Conservation (phyloP, 2,329 filamentous ascomycete genomes). For the Zalaria sp. region DNA sequence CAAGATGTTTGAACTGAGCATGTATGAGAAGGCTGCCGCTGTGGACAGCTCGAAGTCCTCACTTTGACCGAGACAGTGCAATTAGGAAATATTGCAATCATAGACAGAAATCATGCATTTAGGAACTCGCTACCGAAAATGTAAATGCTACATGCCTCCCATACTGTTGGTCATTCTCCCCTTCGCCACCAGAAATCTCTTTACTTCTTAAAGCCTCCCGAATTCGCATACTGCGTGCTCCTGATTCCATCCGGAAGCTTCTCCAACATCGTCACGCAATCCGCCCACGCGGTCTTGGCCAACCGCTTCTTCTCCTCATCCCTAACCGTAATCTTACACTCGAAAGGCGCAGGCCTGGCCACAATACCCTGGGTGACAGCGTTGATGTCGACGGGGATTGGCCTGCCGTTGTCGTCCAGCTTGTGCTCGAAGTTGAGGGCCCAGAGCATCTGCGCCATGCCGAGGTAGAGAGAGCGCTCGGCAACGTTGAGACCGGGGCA, state of each 20-base stretch:
- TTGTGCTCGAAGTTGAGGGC: slow-evolving; percentile 16
- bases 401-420: slow-evolving; percentile 16
- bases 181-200: too few species aligned
- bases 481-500: slow-evolving; percentile 23
- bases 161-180: too few species aligned
- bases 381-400: slow-evolving; percentile 24
- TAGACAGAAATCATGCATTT: too few species aligned
- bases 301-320: background rate
- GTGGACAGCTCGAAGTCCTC: background rate
- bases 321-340: background rate
- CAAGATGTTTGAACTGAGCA: slow-evolving; percentile 22
- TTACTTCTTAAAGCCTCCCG: too few species aligned
- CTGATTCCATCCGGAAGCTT: background rate
- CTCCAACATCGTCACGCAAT: background rate
- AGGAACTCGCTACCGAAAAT: too few species aligned
- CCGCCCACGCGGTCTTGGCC: background rate
- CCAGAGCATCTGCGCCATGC: slow-evolving; percentile 21
- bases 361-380: slow-evolving; percentile 5
- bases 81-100: too few species aligned
- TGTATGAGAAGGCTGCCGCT: slow-evolving; percentile 20
- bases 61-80: too few species aligned
- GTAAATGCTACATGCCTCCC: too few species aligned
- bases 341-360: background rate
- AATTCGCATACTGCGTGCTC: background rate
- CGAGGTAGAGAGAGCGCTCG: slow-evolving; percentile 21